A percentile compares a stretch with the other conserved stretches of the same genome.
Evolutionary conservation across 2,329 filamentous ascomycete genomes (phyloP).

Genomic region (Davidsoniella australis): DNA sequence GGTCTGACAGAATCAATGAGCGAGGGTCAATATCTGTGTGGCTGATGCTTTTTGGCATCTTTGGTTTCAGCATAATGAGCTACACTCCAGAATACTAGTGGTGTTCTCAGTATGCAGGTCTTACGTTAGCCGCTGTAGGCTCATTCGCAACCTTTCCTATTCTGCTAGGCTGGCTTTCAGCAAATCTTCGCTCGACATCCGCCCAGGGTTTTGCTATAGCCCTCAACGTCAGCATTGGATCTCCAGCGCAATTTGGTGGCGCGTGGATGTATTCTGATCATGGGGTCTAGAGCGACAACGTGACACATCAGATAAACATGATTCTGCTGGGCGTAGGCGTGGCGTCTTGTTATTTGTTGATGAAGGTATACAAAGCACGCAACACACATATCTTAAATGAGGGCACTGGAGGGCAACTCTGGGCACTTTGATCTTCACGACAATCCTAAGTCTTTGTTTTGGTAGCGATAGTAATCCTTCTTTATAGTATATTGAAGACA

Average conservation of each 20-base stretch:
- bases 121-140: constrained; percentile 50
- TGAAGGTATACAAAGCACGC: background rate
- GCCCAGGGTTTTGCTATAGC: constrained; percentile 53
- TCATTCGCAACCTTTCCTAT: constrained; percentile 54
- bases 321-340: constrained; percentile 39
- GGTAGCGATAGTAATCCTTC: no score
- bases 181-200: constrained; percentile 48
- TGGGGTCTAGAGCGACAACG: constrained; percentile 41
- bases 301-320: constrained; percentile 49
- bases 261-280: constrained; percentile 44
- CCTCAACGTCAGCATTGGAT: constrained; percentile 48
- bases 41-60: constrained; percentile 27
- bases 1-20: constrained; percentile 44
- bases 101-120: constrained; percentile 28
- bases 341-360: background rate
- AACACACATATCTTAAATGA: background rate
- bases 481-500: no score
- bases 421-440: background rate
- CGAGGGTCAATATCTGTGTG: constrained; percentile 28
- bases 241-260: constrained; percentile 53
- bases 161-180: constrained; percentile 52
- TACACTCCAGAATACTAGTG: constrained; percentile 41
- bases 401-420: background rate
- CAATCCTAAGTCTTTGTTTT: no score
- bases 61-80: constrained; percentile 43